These are phyloP conservation scores for Mycena metata DNA, from an alignment of 768 basidiomycete species.

Conservation along the genomic window DNA sequence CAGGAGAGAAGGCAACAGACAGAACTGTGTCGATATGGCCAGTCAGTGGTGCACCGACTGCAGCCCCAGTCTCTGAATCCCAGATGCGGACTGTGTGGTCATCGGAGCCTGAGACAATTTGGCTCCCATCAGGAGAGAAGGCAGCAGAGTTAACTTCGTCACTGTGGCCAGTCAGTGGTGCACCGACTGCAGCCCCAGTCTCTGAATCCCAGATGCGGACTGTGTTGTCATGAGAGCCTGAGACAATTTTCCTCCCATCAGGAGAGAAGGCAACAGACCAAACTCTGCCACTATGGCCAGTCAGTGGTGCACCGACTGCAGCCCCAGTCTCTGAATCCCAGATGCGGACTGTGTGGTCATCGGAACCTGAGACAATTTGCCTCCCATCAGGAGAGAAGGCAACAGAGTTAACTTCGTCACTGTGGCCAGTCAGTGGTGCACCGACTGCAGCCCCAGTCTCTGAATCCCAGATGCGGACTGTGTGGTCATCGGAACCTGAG, in stretches of 20 bases:
- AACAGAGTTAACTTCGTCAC: background rate
- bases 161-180: background rate
- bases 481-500: background rate
- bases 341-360: background rate
- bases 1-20: background rate
- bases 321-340: background rate
- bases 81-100: background rate
- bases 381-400: background rate
- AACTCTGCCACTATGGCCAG: background rate
- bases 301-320: background rate
- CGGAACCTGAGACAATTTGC: background rate
- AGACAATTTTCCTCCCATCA: background rate
- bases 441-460: background rate
- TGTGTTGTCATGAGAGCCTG: background rate
- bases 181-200: background rate
- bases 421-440: background rate
- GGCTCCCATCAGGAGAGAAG: background rate
- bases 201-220: background rate
- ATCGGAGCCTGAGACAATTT: background rate
- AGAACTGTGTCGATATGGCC: background rate
- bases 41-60: background rate
- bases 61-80: background rate
- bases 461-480: background rate
- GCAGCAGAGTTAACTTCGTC: background rate
- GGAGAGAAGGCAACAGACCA: background rate